Evolutionary conservation across 2,329 filamentous ascomycete genomes (phyloP).

Genomic region (Fusarium armeniacum): DNA sequence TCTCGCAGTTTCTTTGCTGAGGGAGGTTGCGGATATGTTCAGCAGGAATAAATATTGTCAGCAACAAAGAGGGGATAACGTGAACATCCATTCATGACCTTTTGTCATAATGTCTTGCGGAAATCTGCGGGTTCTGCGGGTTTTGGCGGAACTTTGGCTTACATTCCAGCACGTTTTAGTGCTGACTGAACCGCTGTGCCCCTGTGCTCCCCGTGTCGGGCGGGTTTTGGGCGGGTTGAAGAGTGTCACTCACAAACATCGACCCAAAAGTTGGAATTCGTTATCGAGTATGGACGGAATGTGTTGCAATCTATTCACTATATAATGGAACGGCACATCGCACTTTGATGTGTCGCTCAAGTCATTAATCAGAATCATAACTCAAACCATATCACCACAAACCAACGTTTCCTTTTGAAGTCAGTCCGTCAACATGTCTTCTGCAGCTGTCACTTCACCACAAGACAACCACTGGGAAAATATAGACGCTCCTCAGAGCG

Average conservation of each 20-base stretch:
- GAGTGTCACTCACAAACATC: background rate
- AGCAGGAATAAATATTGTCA: background rate
- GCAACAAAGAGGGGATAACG: background rate
- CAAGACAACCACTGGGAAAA: conserved; percentile 16
- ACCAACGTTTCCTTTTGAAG: too few species aligned
- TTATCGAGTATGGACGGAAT: too few species aligned
- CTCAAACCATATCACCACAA: background rate
- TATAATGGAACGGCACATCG: background rate
- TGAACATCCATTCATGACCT: background rate
- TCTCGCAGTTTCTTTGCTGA: too few species aligned
- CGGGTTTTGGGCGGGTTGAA: background rate
- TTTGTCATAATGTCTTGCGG: conserved; percentile 21
- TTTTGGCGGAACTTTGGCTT: background rate
- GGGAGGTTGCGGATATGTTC: conserved; percentile 6
- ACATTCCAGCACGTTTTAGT: background rate
- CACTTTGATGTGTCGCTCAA: background rate
- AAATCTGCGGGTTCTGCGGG: background rate
- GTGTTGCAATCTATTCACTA: background rate
- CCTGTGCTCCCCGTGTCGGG: accelerated
- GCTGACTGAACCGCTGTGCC: background rate
- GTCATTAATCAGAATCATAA: background rate
- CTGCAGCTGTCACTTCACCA: background rate
- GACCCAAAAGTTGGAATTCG: background rate
- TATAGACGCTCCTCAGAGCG: background rate
- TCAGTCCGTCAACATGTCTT: background rate